Conservation (phyloP, 768 basidiomycete genomes). For the Russula abietina region DNA sequence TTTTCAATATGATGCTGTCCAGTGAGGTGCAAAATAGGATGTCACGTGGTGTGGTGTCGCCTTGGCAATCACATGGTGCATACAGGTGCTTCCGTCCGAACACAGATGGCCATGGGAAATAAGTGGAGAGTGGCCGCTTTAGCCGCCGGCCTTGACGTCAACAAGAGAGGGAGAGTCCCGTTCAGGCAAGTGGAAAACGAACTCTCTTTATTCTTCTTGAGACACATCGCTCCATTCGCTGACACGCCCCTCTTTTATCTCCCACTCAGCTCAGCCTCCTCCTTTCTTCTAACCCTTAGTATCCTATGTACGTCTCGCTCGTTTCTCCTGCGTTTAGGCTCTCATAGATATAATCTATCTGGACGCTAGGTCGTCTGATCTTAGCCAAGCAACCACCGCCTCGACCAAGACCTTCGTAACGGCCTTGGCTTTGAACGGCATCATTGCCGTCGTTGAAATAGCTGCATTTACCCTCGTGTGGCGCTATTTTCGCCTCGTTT, state of each 20-base stretch:
- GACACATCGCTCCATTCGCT: not conserved
- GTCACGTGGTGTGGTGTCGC: too few species aligned
- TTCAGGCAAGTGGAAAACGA: not conserved
- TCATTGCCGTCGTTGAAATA: constrained; percentile 67
- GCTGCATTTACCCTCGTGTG: constrained; percentile 75
- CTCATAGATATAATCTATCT: constrained; percentile 12
- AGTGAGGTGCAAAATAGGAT: too few species aligned
- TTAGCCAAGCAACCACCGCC: constrained; percentile 46
- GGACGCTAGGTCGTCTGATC: constrained; percentile 30
- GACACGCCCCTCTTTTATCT: not conserved
- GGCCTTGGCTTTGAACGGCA: constrained; percentile 76
- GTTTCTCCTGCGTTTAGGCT: not conserved
- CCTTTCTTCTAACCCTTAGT: not conserved
- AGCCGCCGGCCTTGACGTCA: not conserved
- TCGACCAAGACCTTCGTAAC: constrained; percentile 78
- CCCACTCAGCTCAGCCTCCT: not conserved
- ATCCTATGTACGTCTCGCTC: constrained; percentile 11
- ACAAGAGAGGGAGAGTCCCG: not conserved
- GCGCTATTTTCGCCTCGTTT: constrained; percentile 81
- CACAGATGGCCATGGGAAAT: too few species aligned
- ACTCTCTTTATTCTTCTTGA: not conserved
- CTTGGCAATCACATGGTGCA: too few species aligned
- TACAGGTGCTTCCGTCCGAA: too few species aligned
- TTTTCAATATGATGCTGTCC: too few species aligned
- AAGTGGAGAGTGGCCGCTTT: too few species aligned